These are phyloP conservation scores for Pseudevernia furfuracea DNA, from an alignment of 495 filamentous ascomycete genomes.

Conservation along the genomic window DNA sequence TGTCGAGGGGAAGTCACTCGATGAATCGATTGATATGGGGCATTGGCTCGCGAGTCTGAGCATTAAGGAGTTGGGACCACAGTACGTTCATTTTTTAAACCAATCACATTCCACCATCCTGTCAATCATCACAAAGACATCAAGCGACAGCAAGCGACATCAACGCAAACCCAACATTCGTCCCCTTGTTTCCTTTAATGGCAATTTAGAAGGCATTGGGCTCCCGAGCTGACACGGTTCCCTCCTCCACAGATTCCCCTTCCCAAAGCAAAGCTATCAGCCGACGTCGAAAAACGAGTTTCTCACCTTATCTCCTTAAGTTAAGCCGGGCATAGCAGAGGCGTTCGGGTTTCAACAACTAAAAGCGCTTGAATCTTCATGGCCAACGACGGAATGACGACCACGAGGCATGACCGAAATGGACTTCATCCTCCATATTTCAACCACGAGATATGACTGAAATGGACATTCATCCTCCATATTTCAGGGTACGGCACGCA, in stretches of 20 bases:
- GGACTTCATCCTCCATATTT: slow-evolving; percentile 27
- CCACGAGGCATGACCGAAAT: slow-evolving; percentile 10
- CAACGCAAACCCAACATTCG: not conserved
- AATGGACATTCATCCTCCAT: slow-evolving; percentile 28
- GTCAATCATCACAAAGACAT: not conserved
- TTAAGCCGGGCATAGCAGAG: slow-evolving; percentile 16
- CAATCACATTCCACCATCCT: not conserved
- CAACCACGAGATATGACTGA: slow-evolving; percentile 11
- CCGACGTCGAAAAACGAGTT: slow-evolving; percentile 22
- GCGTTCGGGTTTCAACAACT: slow-evolving; percentile 31
- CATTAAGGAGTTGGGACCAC: slow-evolving; percentile 90
- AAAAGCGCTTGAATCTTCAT: slow-evolving; percentile 22
- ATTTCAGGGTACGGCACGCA: slow-evolving; percentile 4
- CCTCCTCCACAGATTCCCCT: slow-evolving; percentile 55
- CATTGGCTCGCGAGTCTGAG: slow-evolving; percentile 90
- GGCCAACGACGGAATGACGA: slow-evolving; percentile 16
- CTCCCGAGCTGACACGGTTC: slow-evolving; percentile 12
- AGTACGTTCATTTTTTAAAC: slow-evolving; percentile 51
- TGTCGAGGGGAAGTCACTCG: slow-evolving; percentile 71
- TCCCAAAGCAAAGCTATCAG: slow-evolving; percentile 71
- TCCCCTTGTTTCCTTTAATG: not conserved
- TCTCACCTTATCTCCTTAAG: not conserved
- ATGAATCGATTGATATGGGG: slow-evolving; percentile 73
- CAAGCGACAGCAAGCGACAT: not conserved
- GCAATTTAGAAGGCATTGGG: slow-evolving; percentile 2